phyloP scores from a whole-genome alignment of 352 stramenopile species.

The Phytopythium sindhum region DNA sequence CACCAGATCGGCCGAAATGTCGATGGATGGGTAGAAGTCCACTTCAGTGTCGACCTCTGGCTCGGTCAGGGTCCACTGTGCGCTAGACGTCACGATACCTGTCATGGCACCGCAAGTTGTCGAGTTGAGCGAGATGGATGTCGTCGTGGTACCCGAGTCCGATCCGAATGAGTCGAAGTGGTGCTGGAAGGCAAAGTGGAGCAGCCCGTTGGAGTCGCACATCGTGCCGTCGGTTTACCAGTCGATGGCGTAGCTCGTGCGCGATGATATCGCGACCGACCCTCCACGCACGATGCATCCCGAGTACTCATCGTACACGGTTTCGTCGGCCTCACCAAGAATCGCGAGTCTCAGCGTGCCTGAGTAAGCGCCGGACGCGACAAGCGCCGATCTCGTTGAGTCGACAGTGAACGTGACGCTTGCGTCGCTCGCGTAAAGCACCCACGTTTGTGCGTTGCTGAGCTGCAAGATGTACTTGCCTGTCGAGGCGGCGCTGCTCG shows the following conservation, averaged over 20 bases:
- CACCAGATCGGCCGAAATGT: slow-evolving; percentile 24
- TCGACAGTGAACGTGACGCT: slow-evolving; percentile 41
- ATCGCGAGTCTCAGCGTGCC: slow-evolving; percentile 60
- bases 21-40: slow-evolving; percentile 47
- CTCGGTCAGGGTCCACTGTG: slow-evolving; percentile 49
- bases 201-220: slow-evolving; percentile 38
- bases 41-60: slow-evolving; percentile 47
- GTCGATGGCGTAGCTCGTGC: slow-evolving; percentile 57
- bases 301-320: slow-evolving; percentile 54
- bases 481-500: slow-evolving; percentile 27
- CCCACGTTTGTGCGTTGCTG: slow-evolving; percentile 71
- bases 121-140: slow-evolving; percentile 40
- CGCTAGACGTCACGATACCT: slow-evolving; percentile 25
- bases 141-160: slow-evolving; percentile 5
- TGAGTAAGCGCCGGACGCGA: slow-evolving; percentile 33
- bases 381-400: slow-evolving; percentile 32
- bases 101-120: slow-evolving; percentile 53
- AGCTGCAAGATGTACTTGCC: slow-evolving; percentile 61
- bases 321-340: slow-evolving; percentile 27
- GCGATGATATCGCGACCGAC: slow-evolving; percentile 45
- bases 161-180: slow-evolving; percentile 43
- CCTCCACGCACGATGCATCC: slow-evolving; percentile 56
- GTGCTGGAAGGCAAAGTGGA: slow-evolving; percentile 69
- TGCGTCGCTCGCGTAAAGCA: slow-evolving; percentile 56
- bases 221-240: slow-evolving; percentile 48